Evolutionary conservation across 148 eudicot species (phyloP), one percentile per base, ranked within the genome.

Genomic region (Nyssa sinensis): DNA sequence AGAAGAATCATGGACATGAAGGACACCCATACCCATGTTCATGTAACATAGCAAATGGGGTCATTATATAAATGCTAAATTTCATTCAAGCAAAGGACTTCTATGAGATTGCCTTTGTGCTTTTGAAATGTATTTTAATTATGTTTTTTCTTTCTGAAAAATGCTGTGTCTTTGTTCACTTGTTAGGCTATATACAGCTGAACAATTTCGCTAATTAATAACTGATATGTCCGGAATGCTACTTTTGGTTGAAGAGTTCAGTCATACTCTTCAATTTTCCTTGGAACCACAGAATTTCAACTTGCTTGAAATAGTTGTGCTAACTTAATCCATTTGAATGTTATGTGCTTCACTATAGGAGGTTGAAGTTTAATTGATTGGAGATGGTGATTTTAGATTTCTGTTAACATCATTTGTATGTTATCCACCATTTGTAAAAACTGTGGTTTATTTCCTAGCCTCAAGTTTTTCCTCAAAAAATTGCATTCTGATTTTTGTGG

Each of bases 401-500:
- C 6, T 5, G 14, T 1, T 7, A 0, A 59, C 11, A 24, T 60
- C 11, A 10, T 8, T 32, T 69, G 47, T 62, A 37, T 41, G 61
- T 27, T 39, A 1, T 53, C 29, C 64, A 11, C 31, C 41, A 31
- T 32, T 64, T 7, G 21, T 30, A 21, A 32, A 31, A 1, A 31
- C 17, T 5, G 25, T 31, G 8, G 3, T 16, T 32, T 0, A 31
- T 17, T 32, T 1, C 67, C n/a, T 16, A 25, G n/a, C 9, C 1
- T 17, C 1, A 7, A 55, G 28, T 70, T 44, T 47, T 33, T 31
- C 17, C 17, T 44, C 19, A 5, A 25, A 28, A 17, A 27, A 27
- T 59, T 33, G 49, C 62, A 31, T 34, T 66, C 67, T 73, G 33
- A 70, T 51, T 41, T 69, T 80, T 44, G 70, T 31, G 25, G 58